Evolutionary conservation across 2,329 filamentous ascomycete species (phyloP), one percentile per base, ranked within the genome.

Genomic region (Hypomyces rosellus): DNA sequence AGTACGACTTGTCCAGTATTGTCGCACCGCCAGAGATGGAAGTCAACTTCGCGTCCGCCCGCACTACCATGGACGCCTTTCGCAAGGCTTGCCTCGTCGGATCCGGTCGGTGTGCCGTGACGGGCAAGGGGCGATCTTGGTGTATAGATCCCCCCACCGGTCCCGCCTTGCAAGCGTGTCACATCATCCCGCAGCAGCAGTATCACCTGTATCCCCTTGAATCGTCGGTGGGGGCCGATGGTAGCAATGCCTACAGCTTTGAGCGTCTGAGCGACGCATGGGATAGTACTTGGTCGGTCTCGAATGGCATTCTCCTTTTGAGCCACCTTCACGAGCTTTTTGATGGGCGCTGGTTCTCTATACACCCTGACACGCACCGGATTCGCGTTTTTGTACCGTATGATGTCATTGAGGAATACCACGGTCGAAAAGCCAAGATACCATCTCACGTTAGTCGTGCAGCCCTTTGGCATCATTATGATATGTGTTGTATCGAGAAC

Each of bases 101-200:
- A 33, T 12, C 22, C 42, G 41, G n/a, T 34, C 40, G 9, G 18
- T 48, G 46, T n/a, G 46, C 38, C 30, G 46, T 48, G 9, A 33
- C 46, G 42, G 46, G 38, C 25, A 43, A 48, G 42, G 46, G 46
- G 4, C 46, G 46, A 42, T 48, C 38, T 16, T 48, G 46, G 46
- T 42, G 41, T 22, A 42, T 20, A 39, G 42, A 40, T 3, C 38
- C 38, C 4, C 22, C 7, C 41, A 13, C 42, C 22, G 46, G 46
- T 38, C 46, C 46, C 33, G 37, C 18, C 38, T n/a, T 48, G 30
- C 46, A 48, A 36, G 46, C 46, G 42, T 48, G 46, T 38, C 46
- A 48, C 41, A 48, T 48, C 11, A 30, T 48, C n/a, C 38, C 46
- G 20, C 46, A 48, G 38, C 46, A 48, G 46, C 46, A 48, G 33